phyloP scores from a whole-genome alignment of 2,329 filamentous ascomycete species.

The Stagonosporopsis chrysanthemi region DNA sequence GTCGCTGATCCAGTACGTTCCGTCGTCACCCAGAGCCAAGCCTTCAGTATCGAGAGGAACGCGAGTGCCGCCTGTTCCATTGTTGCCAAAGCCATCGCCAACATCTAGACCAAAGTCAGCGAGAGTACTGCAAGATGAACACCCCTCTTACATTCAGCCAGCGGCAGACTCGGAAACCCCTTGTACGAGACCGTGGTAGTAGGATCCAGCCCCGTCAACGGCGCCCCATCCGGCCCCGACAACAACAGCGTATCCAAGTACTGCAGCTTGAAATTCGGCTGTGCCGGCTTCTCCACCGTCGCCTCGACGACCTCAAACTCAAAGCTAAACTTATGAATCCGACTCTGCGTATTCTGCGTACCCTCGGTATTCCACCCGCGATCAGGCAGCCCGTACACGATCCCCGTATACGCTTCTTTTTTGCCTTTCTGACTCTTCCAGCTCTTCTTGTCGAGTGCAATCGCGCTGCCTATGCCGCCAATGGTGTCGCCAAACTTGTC shows the following conservation, averaged over 20 bases:
- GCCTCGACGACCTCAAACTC: conserved; percentile 64
- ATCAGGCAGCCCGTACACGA: conserved; percentile 70
- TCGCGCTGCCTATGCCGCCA: conserved; percentile 70
- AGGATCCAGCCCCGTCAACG: conserved; percentile 56
- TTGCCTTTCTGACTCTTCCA: conserved; percentile 64
- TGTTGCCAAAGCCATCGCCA: conserved; percentile 72
- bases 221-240: conserved; percentile 67
- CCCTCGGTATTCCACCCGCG: conserved; percentile 76
- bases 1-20: conserved; percentile 71
- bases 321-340: conserved; percentile 72
- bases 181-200: conserved; percentile 54
- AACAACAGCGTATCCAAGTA: conserved; percentile 73
- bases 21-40: conserved; percentile 66
- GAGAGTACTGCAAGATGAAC: too few species aligned
- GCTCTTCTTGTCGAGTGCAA: conserved; percentile 66
- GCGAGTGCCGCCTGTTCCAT: conserved; percentile 65
- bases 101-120: conserved; percentile 45
- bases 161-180: conserved; percentile 69
- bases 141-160: conserved; percentile 59
- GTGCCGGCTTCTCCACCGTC: conserved; percentile 60
- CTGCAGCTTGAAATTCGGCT: conserved; percentile 67
- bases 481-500: conserved; percentile 76
- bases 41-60: conserved; percentile 72
- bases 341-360: conserved; percentile 71
- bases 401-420: conserved; percentile 62